Evolutionary conservation across 2,329 filamentous ascomycete genomes (phyloP), one percentile per base, ranked within the genome.

Genomic region (Talaromyces pinophilus): DNA sequence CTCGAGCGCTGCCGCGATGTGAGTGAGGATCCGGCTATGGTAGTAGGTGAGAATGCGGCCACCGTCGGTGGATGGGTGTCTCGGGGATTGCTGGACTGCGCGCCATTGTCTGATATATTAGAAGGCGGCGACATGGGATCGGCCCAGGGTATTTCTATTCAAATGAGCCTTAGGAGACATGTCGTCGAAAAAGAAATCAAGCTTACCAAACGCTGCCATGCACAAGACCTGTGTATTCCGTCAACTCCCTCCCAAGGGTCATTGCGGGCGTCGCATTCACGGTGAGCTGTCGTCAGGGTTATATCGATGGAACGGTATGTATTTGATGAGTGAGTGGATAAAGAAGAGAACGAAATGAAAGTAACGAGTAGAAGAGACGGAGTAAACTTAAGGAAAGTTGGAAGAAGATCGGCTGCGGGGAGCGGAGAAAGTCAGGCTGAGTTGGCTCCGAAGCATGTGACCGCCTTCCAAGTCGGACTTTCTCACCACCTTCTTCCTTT

Each of bases 41-140:
- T 92, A 25, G 90, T 86, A 38, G 95, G 93, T 5, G 94, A 95
- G 82, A 99, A 99, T 73, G 92, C 87, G 70, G 95, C 95, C 75
- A 91, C 88, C 55, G 94, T 98, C 57, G 92, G 90, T 65, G 87
- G 84, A 70, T 81, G 82, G 68, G 80, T 81, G 78, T 84, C 79
- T 61, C 70, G 69, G 67, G 75, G 73, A 64, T 48, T 64, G 69
- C 73, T 28, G 46, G 63, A 71, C 71, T 71, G 71, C 55, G 70
- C 68, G 71, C 76, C 80, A 74, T 79, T 72, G 67, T 80, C 75
- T 67, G 79, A 75, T 40, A 72, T 63, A 68, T 74, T 74, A 65
- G 77, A 73, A 72, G 78, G 74, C 70, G 81, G 78, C 71, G 81
- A 80, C 83, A 85, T 85, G 77, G 82, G 83, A 77, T 79, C 78